Percentiles rank a stretch among this genome's conserved stretches.
These are phyloP conservation scores for Datisca glomerata DNA, from an alignment of 306 rosid species.

Conservation along the genomic window DNA sequence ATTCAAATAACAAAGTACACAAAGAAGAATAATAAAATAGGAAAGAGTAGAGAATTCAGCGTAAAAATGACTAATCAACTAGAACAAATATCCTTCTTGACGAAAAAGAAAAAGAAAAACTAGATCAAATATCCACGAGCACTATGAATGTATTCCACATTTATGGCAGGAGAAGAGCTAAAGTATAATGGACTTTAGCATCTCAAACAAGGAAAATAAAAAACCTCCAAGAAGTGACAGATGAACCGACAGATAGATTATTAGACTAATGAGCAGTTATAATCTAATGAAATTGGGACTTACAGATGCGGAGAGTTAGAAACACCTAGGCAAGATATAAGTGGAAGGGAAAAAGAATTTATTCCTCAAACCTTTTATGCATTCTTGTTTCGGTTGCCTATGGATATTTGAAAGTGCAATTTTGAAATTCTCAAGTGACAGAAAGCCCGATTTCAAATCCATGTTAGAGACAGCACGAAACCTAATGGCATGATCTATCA, in stretches of 20 bases:
- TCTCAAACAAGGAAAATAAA: background rate
- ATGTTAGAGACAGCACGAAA: conserved; percentile 63
- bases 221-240: background rate
- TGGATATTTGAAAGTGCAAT: conserved; percentile 49
- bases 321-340: conserved; percentile 5
- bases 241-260: background rate
- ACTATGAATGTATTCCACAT: no score
- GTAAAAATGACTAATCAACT: no score
- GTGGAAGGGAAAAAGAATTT: background rate
- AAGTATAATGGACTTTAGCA: no score
- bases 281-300: background rate
- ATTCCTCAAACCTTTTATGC: conserved; percentile 47
- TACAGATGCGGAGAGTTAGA: background rate
- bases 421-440: conserved; percentile 53
- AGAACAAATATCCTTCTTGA: no score
- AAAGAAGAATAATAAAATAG: no score
- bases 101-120: no score
- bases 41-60: no score
- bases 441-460: conserved; percentile 60
- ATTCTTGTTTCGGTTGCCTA: conserved; percentile 74
- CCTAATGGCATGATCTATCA: conserved; percentile 31
- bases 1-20: no score
- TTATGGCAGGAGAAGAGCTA: no score
- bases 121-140: no score
- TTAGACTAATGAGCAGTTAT: background rate